Conservation (phyloP, 306 rosid species). For the Inga oerstediana region DNA sequence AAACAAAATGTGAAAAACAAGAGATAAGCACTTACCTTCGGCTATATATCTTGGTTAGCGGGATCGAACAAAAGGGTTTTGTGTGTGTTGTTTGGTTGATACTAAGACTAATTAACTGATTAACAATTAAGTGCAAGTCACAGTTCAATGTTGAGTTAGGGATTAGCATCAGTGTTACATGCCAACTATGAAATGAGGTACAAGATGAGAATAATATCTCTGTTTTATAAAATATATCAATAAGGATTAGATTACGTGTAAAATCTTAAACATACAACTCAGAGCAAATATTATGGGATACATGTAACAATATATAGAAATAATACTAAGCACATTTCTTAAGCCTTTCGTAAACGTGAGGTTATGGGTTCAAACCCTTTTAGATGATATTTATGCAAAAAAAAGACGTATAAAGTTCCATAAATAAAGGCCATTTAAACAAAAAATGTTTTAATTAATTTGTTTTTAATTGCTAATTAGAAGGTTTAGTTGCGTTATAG, state of each 20-base stretch:
- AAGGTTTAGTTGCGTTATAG: not conserved
- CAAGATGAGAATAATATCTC: too few species aligned
- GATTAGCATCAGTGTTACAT: too few species aligned
- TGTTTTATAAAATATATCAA: not conserved
- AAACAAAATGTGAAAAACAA: slow-evolving; percentile 9
- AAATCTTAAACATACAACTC: not conserved
- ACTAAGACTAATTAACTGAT: not conserved
- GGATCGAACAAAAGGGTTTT: not conserved
- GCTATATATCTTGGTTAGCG: not conserved
- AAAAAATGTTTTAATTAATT: too few species aligned
- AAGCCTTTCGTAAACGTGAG: too few species aligned
- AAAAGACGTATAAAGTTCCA: not conserved
- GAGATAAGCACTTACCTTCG: not conserved
- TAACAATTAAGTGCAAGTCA: not conserved
- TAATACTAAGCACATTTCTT: too few species aligned
- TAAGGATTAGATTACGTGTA: not conserved
- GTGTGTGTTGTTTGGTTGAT: not conserved
- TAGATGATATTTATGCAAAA: too few species aligned
- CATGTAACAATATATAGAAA: too few species aligned
- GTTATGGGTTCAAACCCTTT: too few species aligned
- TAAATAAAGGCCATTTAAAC: not conserved
- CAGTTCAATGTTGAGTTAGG: not conserved
- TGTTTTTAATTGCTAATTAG: not conserved
- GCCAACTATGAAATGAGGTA: too few species aligned
- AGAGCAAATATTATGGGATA: not conserved